Evolutionary conservation across 228 moss, liverwort and hornwort genomes (phyloP), one percentile per base, ranked within the genome.

Genomic region (Sphagnum fallax): DNA sequence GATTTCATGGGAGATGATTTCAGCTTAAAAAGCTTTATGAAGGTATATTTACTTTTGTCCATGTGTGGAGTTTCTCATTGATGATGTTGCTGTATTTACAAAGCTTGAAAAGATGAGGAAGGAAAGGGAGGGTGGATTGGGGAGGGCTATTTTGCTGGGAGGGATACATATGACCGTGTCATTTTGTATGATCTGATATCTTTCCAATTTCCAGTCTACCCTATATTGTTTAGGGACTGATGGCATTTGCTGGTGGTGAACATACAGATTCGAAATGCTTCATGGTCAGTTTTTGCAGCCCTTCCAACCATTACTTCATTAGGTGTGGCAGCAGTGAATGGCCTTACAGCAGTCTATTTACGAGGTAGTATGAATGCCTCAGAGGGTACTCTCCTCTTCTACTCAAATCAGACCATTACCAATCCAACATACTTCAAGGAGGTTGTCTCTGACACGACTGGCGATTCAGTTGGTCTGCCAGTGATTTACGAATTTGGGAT

Each of bases 201-300:
- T 32, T 32, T 32, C 32, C 32, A 32, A 32, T 32, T 32, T 32
- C 32, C 32, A 32, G 32, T 32, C 32, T 32, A 32, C 32, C 32
- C 32, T 32, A 32, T 3, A 3, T 32, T 32, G 32, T 32, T 2
- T 32, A 32, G 32, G 32, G 32, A 32, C 32, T 32, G 32, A 32
- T 32, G 32, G 32, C 32, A 32, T 32, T 32, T 32, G 32, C 32
- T 32, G 32, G 32, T 32, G 32, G 32, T 32, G 32, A 32, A 32
- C 2, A 32, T 78, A 82, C 88, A 93, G 93, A 85, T 93, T 64
- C 81, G 88, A 6, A 83, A 79, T 61, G 90, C 88, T 47, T 79
- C 88, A 8, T 93, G 90, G 88, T 88, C 93, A 62, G 70, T 93
- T n/a, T 93, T 93, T 66, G 90, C 81, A 71, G 88, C 93, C 50